phyloP scores from a whole-genome alignment of 768 basidiomycete species.

The Hebeloma cylindrosporum region DNA sequence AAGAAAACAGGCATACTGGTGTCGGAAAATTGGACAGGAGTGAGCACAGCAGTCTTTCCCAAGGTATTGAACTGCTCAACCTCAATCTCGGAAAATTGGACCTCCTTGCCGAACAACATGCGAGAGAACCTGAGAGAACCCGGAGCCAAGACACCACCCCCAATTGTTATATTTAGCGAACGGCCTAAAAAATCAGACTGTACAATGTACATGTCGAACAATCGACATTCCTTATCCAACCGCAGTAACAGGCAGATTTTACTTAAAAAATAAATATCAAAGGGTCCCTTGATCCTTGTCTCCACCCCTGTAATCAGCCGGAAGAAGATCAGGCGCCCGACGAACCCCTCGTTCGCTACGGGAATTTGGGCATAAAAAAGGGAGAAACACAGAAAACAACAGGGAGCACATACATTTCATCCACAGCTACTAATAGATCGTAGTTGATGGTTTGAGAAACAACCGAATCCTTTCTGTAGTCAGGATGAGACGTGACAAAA shows the following conservation, averaged over 20 bases:
- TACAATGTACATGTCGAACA: too few species aligned
- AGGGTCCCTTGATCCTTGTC: slow-evolving; percentile 46
- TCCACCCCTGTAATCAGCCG: slow-evolving; percentile 54
- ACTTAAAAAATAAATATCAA: slow-evolving; percentile 28
- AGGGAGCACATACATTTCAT: slow-evolving; percentile 77
- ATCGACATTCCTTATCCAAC: neutral
- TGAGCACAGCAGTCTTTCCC: too few species aligned
- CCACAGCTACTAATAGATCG: slow-evolving; percentile 85
- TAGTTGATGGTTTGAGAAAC: slow-evolving; percentile 92
- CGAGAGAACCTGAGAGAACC: too few species aligned
- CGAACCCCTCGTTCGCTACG: slow-evolving; percentile 70
- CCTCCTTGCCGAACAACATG: too few species aligned
- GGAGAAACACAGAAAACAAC: neutral
- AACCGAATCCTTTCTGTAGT: slow-evolving; percentile 92
- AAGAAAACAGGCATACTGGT: too few species aligned
- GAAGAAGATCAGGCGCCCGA: slow-evolving; percentile 60
- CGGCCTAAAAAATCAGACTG: too few species aligned
- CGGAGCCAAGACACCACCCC: too few species aligned
- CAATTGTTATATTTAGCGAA: too few species aligned
- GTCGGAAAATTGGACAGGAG: too few species aligned
- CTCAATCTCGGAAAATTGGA: too few species aligned
- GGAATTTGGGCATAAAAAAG: neutral
- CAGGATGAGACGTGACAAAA: slow-evolving; percentile 87
- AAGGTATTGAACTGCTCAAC: too few species aligned
- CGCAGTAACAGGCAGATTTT: neutral